phyloP scores from a whole-genome alignment of 805 yeast genomes.

The Hanseniaspora hatyaiensis region DNA sequence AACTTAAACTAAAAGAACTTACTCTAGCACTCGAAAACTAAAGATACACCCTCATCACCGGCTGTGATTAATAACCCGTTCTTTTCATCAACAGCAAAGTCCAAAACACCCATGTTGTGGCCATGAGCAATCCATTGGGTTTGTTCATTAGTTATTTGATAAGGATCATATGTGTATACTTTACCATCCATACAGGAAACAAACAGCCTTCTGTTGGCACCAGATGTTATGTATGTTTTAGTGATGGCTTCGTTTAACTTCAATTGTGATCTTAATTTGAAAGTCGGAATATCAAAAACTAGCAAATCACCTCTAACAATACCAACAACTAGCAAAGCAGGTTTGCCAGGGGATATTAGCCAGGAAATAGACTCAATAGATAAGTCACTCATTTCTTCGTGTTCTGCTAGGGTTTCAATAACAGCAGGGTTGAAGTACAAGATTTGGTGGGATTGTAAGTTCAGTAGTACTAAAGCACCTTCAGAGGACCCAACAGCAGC shows the following conservation, averaged over 20 bases:
- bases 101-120: slow-evolving; percentile 88
- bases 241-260: slow-evolving; percentile 75
- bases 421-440: slow-evolving; percentile 50
- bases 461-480: slow-evolving; percentile 71
- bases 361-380: slow-evolving; percentile 74
- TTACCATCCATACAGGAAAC: slow-evolving; percentile 78
- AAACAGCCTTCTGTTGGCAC: slow-evolving; percentile 44
- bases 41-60: slow-evolving; percentile 91
- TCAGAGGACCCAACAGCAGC: slow-evolving; percentile 76
- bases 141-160: slow-evolving; percentile 36
- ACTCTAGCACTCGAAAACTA: slow-evolving; percentile 49
- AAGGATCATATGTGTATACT: slow-evolving; percentile 79
- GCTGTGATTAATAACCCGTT: slow-evolving; percentile 54
- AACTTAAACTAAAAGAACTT: too few relatives aligned
- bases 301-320: slow-evolving; percentile 79
- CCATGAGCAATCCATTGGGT: slow-evolving; percentile 66
- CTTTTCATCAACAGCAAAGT: slow-evolving; percentile 50
- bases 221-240: slow-evolving; percentile 28
- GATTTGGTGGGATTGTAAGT: slow-evolving; percentile 60
- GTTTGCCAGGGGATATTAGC: slow-evolving; percentile 39
- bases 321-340: slow-evolving; percentile 70
- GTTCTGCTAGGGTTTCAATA: slow-evolving; percentile 43
- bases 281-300: slow-evolving; percentile 68
- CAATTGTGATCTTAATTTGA: slow-evolving; percentile 71
- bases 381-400: slow-evolving; percentile 46